Percentiles rank a stretch among this genome's conserved stretches.
These are phyloP conservation scores for Hansenula sp. DNA, from an alignment of 1,139 yeast genomes.

Conservation along the genomic window DNA sequence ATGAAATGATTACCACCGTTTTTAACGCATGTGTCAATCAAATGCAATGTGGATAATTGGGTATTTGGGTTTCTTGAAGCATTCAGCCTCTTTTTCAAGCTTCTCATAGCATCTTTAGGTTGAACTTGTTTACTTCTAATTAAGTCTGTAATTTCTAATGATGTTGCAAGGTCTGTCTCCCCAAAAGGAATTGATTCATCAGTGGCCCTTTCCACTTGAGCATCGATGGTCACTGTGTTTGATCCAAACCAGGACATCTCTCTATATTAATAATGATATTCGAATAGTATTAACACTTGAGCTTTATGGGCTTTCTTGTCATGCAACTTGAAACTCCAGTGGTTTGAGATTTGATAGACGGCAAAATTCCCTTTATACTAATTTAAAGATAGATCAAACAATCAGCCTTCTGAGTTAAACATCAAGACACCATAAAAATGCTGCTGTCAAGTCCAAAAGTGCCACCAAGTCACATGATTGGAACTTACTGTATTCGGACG, in stretches of 20 bases:
- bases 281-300: background rate
- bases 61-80: slow-evolving; percentile 72
- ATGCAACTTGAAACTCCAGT: background rate
- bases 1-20: slow-evolving; percentile 90
- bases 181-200: slow-evolving; percentile 91
- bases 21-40: slow-evolving; percentile 84
- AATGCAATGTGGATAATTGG: slow-evolving; percentile 67
- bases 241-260: slow-evolving; percentile 56
- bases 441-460: background rate
- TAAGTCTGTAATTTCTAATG: slow-evolving; percentile 84
- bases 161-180: slow-evolving; percentile 75
- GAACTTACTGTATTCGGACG: too few relatives aligned
- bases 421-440: background rate
- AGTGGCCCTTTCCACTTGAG: slow-evolving; percentile 72
- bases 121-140: slow-evolving; percentile 82
- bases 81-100: slow-evolving; percentile 70
- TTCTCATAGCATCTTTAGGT: slow-evolving; percentile 81
- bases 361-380: background rate
- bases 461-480: background rate
- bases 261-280: background rate
- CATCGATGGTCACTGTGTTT: slow-evolving; percentile 50
- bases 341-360: too few relatives aligned
- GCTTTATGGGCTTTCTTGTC: background rate
- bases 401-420: background rate
- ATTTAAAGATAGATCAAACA: background rate